Evolutionary conservation across 257 asterid genomes (phyloP), one percentile per base, ranked within the genome.

Genomic region (Coffea eugenioides): DNA sequence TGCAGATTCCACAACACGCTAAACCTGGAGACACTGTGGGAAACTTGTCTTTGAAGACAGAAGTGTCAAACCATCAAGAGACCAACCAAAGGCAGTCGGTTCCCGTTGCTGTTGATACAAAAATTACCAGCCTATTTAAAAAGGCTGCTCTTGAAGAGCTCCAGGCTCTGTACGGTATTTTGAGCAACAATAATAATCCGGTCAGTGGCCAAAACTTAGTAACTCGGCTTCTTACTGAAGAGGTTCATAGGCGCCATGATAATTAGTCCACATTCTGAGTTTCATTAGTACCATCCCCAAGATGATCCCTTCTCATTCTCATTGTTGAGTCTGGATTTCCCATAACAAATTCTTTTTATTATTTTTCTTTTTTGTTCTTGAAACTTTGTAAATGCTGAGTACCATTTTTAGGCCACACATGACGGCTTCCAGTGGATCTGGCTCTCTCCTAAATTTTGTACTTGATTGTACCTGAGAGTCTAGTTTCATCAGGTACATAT

Each of bases 141-240:
- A 96, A 96, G 90, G 95, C 97, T 36, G 88, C 84, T 79, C 61
- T 74, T 45, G 94, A 90, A 82, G 97, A 95, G 84, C 94, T 93
- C 67, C 86, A 82, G 39, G 92, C 92, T 36, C 84, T 93, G 84
- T 83, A 88, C 88, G 83, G 89, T 83, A 79, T 88, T 75, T 79
- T 89, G 82, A 74, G 48, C 43, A 86, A 82, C 89, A 75, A 81
- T 77, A 75, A 81, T 77, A 87, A 83, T 73, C 70, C 89, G 15
- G 79, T 82, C 12, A 83, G 84, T 74, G 88, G 84, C 74, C 91
- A 75, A 81, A 79, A 88, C 85, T 77, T 87, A 76, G 85, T 91
- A 89, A 79, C 69, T 76, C 88, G 80, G 84, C 91, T 89, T 83
- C 96, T 95, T 18, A 57, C 78, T 7, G 89, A 92, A 81, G 96